Conservation (phyloP, 768 basidiomycete species). For the Omphalotus guepiniiformis region DNA sequence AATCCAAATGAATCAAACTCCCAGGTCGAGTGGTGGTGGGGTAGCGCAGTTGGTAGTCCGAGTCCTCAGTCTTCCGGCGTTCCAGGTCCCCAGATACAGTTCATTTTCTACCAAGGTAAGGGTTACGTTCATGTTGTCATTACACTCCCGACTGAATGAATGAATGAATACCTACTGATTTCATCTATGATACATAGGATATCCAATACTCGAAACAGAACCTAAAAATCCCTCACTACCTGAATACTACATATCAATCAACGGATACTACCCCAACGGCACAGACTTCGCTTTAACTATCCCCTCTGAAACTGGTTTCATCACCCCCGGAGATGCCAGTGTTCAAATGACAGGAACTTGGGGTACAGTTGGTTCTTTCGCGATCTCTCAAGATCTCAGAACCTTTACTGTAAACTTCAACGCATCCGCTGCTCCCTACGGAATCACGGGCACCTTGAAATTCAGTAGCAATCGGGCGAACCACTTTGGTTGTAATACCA, state of each 20-base stretch:
- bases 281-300: slow-evolving; percentile 13
- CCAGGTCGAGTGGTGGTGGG: slow-evolving; percentile 22
- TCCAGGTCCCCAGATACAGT: slow-evolving; percentile 15
- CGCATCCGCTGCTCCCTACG: slow-evolving; percentile 11
- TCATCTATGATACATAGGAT: no score
- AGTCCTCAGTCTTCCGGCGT: slow-evolving; percentile 3
- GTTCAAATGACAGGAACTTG: slow-evolving; percentile 15
- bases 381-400: slow-evolving; percentile 13
- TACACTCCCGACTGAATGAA: neutral
- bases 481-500: slow-evolving; percentile 21
- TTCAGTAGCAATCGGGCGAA: slow-evolving; percentile 12
- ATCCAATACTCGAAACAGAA: slow-evolving; percentile 5
- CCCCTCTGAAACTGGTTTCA: slow-evolving; percentile 12
- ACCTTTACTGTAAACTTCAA: slow-evolving; percentile 15
- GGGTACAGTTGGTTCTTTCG: slow-evolving; percentile 15
- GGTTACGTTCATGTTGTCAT: neutral
- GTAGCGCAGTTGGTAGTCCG: slow-evolving; percentile 11
- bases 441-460: slow-evolving; percentile 14
- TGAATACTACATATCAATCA: slow-evolving; percentile 15
- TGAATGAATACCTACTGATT: no score
- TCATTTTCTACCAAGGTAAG: slow-evolving; percentile 18
- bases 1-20: slow-evolving; percentile 14
- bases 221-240: slow-evolving; percentile 1
- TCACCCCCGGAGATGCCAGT: slow-evolving; percentile 10
- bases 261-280: slow-evolving; percentile 18